These are phyloP conservation scores for Parietaria judaica DNA, from an alignment of 306 rosid species.

Conservation along the genomic window DNA sequence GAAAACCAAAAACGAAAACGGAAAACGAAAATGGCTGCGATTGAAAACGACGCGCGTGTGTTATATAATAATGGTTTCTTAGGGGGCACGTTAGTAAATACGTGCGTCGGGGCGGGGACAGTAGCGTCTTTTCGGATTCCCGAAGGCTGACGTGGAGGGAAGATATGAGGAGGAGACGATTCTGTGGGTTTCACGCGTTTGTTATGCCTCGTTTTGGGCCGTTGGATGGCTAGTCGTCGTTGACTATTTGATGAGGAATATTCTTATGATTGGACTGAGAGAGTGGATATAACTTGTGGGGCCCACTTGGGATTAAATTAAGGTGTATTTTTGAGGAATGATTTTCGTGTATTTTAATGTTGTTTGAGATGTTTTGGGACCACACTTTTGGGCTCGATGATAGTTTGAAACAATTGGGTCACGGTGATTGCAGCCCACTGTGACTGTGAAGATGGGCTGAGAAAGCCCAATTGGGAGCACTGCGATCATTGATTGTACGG, in stretches of 20 bases:
- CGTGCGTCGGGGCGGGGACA: not conserved
- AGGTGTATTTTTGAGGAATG: no score
- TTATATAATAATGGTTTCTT: not conserved
- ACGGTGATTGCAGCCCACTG: no score
- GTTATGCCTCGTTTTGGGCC: not conserved
- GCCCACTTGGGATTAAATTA: no score
- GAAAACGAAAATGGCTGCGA: constrained; percentile 7
- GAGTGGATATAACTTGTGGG: no score
- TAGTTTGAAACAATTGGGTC: no score
- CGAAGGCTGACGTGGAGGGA: constrained; percentile 5
- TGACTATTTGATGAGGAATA: not conserved
- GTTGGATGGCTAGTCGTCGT: not conserved
- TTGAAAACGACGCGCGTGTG: constrained; percentile 12
- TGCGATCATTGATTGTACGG: no score
- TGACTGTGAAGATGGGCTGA: no score
- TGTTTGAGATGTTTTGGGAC: no score
- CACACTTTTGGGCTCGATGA: no score
- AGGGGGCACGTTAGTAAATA: constrained; percentile 1
- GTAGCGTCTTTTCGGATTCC: not conserved
- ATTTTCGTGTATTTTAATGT: no score
- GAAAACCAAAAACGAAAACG: not conserved
- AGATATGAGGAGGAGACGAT: not conserved
- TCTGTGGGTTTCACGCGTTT: not conserved
- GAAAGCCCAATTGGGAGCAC: no score
- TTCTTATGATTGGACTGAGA: not conserved